phyloP scores from a whole-genome alignment of 805 yeast species.

The Candida nanaspora region DNA sequence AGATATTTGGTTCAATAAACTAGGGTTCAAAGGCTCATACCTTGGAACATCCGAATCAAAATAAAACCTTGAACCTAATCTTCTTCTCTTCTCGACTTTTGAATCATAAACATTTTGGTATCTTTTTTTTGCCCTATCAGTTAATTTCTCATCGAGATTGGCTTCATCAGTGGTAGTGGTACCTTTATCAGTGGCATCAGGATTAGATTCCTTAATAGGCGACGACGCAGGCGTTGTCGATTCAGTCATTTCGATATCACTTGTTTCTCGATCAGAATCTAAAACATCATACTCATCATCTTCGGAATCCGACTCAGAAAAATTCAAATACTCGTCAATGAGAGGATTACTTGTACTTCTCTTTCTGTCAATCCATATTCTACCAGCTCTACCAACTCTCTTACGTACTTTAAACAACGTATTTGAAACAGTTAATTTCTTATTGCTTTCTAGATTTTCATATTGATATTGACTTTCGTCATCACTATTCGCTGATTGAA shows the following conservation, averaged over 20 bases:
- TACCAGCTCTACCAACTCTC: conserved; percentile 66
- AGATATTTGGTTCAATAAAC: conserved; percentile 72
- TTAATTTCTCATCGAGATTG: too few relatives aligned
- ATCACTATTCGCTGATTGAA: conserved; percentile 1
- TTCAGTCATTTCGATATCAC: conserved; percentile 51
- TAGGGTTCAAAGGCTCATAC: conserved; percentile 67
- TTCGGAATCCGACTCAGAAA: conserved; percentile 24
- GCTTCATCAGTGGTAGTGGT: too few relatives aligned
- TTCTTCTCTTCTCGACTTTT: conserved; percentile 23
- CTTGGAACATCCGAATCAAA: conserved; percentile 38
- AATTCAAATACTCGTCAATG: conserved; percentile 32
- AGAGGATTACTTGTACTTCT: conserved; percentile 29
- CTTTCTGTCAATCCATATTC: conserved; percentile 69
- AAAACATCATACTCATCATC: conserved; percentile 16
- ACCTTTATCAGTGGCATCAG: not conserved
- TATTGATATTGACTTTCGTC: not conserved
- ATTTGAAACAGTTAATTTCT: conserved; percentile 31
- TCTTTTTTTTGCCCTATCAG: too few relatives aligned
- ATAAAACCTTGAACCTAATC: conserved; percentile 42
- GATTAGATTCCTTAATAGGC: not conserved
- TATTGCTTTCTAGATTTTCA: conserved; percentile 2
- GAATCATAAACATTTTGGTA: conserved; percentile 26
- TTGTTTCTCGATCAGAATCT: conserved; percentile 28
- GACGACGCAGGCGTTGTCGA: conserved; percentile 14
- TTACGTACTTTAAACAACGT: conserved; percentile 60